A percentile compares a stretch with the other conserved stretches of the same genome.
Conservation (phyloP, 768 basidiomycete genomes). For the Macrolepiota fuliginosa region DNA sequence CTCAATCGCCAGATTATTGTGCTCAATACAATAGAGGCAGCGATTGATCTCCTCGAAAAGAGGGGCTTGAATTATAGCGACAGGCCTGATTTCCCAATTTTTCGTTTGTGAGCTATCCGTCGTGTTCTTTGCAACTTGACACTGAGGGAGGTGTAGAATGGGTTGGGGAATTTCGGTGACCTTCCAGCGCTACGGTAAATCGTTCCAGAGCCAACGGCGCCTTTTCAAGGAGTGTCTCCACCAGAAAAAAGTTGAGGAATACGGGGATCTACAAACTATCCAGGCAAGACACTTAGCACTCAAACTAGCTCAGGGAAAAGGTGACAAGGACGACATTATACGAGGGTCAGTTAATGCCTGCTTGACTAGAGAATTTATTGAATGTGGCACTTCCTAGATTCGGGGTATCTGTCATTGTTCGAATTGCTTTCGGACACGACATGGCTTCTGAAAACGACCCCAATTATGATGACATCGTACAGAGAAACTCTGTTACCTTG, state of each 20-base stretch:
- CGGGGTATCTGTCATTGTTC: background rate
- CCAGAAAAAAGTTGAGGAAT: background rate
- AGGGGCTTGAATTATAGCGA: too few species aligned
- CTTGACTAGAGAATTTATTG: background rate
- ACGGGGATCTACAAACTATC: background rate
- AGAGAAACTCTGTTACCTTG: background rate
- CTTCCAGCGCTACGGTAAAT: background rate
- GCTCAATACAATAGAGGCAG: slow-evolving; percentile 13
- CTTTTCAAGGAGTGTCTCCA: slow-evolving; percentile 2
- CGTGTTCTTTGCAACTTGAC: background rate
- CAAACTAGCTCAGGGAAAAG: background rate
- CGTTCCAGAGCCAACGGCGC: slow-evolving; percentile 2
- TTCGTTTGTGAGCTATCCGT: background rate
- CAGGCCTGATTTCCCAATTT: too few species aligned
- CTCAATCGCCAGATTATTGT: slow-evolving; percentile 10
- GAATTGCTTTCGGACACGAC: background rate
- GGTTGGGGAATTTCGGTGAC: background rate
- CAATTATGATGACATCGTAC: background rate
- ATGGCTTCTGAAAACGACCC: background rate
- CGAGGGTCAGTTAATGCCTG: background rate
- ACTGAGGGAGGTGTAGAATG: background rate
- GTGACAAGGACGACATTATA: background rate
- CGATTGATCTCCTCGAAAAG: slow-evolving; percentile 19
- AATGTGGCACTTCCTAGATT: background rate
- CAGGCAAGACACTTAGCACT: background rate